Conservation (phyloP, 441 rosid genomes). For the Erodium chrysanthum region DNA sequence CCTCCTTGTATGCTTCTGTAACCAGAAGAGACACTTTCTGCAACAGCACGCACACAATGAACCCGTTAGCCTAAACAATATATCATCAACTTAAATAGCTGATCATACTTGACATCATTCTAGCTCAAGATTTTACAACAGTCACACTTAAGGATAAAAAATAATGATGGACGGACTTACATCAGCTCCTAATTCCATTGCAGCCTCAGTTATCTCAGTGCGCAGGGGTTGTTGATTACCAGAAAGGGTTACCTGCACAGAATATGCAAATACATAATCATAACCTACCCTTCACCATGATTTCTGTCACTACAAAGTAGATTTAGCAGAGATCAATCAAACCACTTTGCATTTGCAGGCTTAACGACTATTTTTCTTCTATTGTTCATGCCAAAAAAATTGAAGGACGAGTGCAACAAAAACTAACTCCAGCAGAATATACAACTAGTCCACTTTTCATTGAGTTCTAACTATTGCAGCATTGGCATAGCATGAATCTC, state of each 20-base stretch:
- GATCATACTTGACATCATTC: too few relatives aligned
- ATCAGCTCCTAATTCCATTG: slow-evolving; percentile 83
- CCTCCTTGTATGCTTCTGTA: slow-evolving; percentile 86
- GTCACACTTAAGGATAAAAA: too few relatives aligned
- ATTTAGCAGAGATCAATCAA: too few relatives aligned
- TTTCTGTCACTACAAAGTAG: too few relatives aligned
- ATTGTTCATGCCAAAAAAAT: not conserved
- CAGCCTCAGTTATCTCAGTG: slow-evolving; percentile 87
- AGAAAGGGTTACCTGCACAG: slow-evolving; percentile 54
- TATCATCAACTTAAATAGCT: not conserved
- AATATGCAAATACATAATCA: not conserved
- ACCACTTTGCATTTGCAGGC: not conserved
- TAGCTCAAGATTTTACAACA: too few relatives aligned
- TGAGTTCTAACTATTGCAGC: not conserved
- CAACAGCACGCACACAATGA: slow-evolving; percentile 11
- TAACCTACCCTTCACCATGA: too few relatives aligned
- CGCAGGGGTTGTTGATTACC: slow-evolving; percentile 88
- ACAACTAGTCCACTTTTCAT: not conserved
- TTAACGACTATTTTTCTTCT: not conserved
- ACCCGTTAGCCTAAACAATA: too few relatives aligned
- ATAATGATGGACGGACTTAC: slow-evolving; percentile 28
- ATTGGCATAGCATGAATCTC: slow-evolving; percentile 1
- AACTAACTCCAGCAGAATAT: not conserved
- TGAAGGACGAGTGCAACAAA: not conserved
- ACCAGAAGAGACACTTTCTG: slow-evolving; percentile 74